Base-by-base conservation (phyloP, 73 alveolate species). In the Tetrahymena malaccensis region DNA sequence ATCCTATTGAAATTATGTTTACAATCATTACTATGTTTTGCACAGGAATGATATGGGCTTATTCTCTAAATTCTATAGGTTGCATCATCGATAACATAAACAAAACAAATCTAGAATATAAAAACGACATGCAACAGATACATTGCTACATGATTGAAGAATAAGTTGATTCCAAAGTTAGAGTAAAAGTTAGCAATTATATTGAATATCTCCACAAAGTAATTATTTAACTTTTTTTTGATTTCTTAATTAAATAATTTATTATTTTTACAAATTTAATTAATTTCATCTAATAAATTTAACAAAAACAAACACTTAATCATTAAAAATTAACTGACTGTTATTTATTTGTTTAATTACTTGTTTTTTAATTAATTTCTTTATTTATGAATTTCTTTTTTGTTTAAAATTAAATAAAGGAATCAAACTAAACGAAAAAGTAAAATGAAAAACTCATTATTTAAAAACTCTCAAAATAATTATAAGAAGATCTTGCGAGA, bases 1-100 rank as follows among this genome's bases (percentile, higher is more conserved):
- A 98, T 33, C 96, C 97, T 11, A 94, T 94, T 11, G 99, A 98
- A 96, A 57, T 97, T 34, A 94, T 97, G 83, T 94, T 96, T 38
- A 97, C 98, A 17, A 50, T 95, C 22, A 83, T 97, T 15, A 97
- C 98, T 17, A 97, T 97, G 99, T 96, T 97, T 44, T 95, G 98
- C 34, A 96, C 99, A 1, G 94, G 99, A 56, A 98, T 97, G 34
- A 97, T 98, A 44, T 98, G 97, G 94, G 99, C 99, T 34, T 98
- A 97, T 94, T 97, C 98, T 85, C 98, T 98, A 50, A 97, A 98
- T 44, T 95, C 98, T 50, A 98, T 98, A 84, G 99, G 99, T 57
- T 96, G 95, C 55, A 96, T 97, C 83, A 98, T 97, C 12, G 94
- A 98, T 9, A 97, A 97, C 70, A 95, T 94, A 50, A 96, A 97